Base-by-base conservation (phyloP, 345 rosid genomes). In the Gossypium sturtianum region DNA sequence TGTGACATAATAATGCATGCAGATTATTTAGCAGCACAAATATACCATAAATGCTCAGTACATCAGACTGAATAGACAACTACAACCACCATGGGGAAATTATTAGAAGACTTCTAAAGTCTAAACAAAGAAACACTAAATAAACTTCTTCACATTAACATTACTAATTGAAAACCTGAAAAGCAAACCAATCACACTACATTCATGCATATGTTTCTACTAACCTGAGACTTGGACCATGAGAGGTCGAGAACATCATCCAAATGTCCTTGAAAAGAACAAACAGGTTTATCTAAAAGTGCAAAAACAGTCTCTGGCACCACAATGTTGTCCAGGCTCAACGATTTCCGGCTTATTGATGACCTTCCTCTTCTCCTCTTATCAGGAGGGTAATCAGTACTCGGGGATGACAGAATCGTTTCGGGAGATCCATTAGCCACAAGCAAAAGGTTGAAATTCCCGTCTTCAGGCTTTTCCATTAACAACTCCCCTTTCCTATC, bases 151-250 rank as follows among this genome's bases (percentile, higher is more conserved):
- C 53, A 34, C 23, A 44, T 10, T 20, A 44, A 44, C n/a, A 66
- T 44, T 66, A 44, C 29, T 19, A 11, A 7, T 12, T 66, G 25
- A 45, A 44, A 66, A 11, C 48, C 25, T 64, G 48, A 41, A n/a
- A 64, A 66, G 12, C n/a, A 12, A 65, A 44, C 29, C 20, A 65
- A 43, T 19, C 27, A 43, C 41, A 22, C 45, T 65, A 65, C 5
- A 65, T 43, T 43, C 16, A 1, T 43, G 45, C 27, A 66, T 66
- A 13, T 47, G 23, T 23, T 17, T 66, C 19, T 51, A 81, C 96
- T 72, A 71, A 94, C 98, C 97, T 85, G 97, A 80, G 96, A 90
- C 80, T 90, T 90, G 65, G 99, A 95, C 99, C 99, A 95, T 20
- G 99, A 89, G 45, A 95, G 90, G 82, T 95, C 99, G 62, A 91